Evolutionary conservation across 352 stramenopile species (phyloP), one percentile per base, ranked within the genome.

Genomic region (Globisporangium perplexum): DNA sequence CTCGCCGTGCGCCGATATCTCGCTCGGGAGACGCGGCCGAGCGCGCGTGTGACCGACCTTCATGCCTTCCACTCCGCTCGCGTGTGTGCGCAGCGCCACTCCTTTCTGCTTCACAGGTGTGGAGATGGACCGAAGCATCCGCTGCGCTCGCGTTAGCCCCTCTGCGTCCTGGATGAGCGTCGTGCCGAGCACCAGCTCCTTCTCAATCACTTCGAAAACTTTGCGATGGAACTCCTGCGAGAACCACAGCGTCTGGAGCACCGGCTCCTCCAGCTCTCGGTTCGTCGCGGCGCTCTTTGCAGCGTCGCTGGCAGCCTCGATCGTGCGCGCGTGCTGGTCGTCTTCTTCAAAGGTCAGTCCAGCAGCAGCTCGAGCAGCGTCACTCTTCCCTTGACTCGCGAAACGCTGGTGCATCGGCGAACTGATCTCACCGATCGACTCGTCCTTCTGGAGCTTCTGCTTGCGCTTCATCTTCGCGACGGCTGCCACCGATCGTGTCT

Each of bases 191-290:
- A 79, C 63, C 3, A 95, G 59, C 43, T 95, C 85, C 44, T 82
- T 86, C 41, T 95, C 85, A 41, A 95, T 77, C 22, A 88, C 65
- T 55, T 93, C 85, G 55, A 93, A 93, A 11, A 92, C 75, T 57
- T 95, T 95, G 42, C 85, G 70, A 38, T 95, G 77, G 14, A 95
- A 77, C 52, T 95, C 85, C 59, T 79, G 88, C 8, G 83, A 90
- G 38, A 95, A 95, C 85, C 85, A 95, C 22, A 95, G 71, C 17
- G 69, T 90, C 53, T 93, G 83, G 3, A 90, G 66, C 31, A 78
- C 73, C 4, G 83, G 81, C 24, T 92, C 75, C 58, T 92, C 73
- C 2, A 93, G 60, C 14, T 88, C 68, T 43, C 80, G 59, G 51
- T 85, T 88, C 18, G 74, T 85, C 30, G 82, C 85, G 12, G 85